Evolutionary conservation across 192 early-diverging fungal genomes (phyloP).

Genomic region (Podila epicladia): DNA sequence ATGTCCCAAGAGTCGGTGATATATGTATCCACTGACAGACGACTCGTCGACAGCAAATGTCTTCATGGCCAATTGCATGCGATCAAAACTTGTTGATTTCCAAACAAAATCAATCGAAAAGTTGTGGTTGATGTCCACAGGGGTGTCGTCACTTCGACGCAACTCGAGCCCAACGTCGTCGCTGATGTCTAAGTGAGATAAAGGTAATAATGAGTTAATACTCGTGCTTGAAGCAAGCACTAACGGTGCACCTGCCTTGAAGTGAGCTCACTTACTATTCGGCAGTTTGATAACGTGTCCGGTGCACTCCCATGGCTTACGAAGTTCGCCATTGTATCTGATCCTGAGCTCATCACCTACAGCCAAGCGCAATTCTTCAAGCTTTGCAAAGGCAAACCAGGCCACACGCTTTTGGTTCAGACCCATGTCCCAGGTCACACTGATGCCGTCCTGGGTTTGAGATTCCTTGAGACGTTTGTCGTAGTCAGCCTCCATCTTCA

Average conservation of each 20-base stretch:
- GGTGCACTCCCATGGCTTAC: conserved; percentile 83
- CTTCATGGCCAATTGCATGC: conserved; percentile 97
- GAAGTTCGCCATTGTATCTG: conserved; percentile 87
- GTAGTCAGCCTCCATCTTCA: conserved; percentile 95
- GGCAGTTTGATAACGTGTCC: conserved; percentile 98
- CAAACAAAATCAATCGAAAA: conserved; percentile 98
- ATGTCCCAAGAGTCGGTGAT: conserved; percentile 94
- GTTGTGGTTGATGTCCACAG: conserved; percentile 84
- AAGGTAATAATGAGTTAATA: conserved; percentile 12
- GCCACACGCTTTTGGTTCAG: conserved; percentile 92
- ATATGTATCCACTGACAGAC: conserved; percentile 94
- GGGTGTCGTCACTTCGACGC: conserved; percentile 69
- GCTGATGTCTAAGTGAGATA: conserved; percentile 69
- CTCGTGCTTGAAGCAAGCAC: not conserved
- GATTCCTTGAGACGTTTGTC: conserved; percentile 88
- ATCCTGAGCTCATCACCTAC: conserved; percentile 95
- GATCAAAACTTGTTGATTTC: conserved; percentile 97
- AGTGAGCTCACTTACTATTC: conserved; percentile 70
- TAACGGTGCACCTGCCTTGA: not conserved
- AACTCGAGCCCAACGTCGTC: conserved; percentile 98
- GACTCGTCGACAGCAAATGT: conserved; percentile 96
- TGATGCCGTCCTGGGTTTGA: conserved; percentile 95
- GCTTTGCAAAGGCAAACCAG: conserved; percentile 92
- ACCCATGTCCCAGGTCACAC: conserved; percentile 97
- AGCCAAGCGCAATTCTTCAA: conserved; percentile 93